Evolutionary conservation across 441 rosid genomes (phyloP).

Genomic region (Gossypium laxum): DNA sequence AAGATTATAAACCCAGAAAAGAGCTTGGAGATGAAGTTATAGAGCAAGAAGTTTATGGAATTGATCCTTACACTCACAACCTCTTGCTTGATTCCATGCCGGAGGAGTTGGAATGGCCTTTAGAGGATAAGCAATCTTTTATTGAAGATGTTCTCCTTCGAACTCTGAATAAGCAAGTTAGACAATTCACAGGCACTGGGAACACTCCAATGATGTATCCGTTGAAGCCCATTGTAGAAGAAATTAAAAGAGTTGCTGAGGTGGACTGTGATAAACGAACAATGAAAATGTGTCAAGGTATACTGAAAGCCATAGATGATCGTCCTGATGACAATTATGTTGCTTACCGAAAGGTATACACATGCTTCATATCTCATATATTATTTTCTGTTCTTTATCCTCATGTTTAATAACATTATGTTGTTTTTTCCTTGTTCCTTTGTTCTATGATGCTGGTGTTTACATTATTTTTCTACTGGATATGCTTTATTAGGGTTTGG

Average conservation of each 20-base stretch:
- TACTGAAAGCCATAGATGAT: conserved; percentile 71
- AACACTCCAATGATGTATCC: conserved; percentile 86
- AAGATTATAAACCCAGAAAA: conserved; percentile 90
- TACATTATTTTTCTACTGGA: conserved; percentile 15
- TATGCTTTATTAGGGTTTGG: conserved; percentile 68
- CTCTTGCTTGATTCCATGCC: conserved; percentile 98
- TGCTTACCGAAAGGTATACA: conserved; percentile 84
- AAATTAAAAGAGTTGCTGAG: conserved; percentile 58
- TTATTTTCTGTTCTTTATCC: conserved; percentile 6
- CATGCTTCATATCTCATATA: conserved; percentile 4
- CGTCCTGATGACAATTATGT: conserved; percentile 95
- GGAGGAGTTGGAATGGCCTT: conserved; percentile 71
- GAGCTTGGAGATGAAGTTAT: conserved; percentile 79
- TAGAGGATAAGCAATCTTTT: conserved; percentile 67
- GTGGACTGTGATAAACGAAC: conserved; percentile 60
- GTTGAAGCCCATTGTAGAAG: conserved; percentile 75
- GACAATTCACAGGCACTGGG: conserved; percentile 78
- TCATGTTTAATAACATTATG: neutral
- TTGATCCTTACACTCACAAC: conserved; percentile 95
- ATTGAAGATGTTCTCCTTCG: conserved; percentile 81
- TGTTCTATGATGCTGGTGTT: conserved; percentile 17
- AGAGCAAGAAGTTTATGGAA: conserved; percentile 99
- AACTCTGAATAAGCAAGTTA: conserved; percentile 72
- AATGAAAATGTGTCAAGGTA: conserved; percentile 61
- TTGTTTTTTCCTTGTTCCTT: neutral